These are phyloP conservation scores for Xylaria longipes DNA, from an alignment of 495 filamentous ascomycete genomes.

Conservation along the genomic window DNA sequence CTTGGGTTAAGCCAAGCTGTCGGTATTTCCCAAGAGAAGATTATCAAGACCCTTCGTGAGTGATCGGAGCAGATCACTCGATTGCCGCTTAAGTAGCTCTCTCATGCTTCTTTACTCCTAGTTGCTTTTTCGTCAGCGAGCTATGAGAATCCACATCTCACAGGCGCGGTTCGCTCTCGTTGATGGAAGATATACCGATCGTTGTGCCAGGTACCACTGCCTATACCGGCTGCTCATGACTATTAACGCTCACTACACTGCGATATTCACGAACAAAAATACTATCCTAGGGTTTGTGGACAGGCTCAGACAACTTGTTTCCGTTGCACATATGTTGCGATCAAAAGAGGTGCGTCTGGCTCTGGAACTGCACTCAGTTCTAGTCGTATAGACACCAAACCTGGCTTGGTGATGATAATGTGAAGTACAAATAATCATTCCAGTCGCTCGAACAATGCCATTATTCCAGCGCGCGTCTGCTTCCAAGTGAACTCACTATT, in stretches of 20 bases:
- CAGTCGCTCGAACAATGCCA: not conserved
- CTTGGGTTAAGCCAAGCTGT: conserved; percentile 84
- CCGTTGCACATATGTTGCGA: not conserved
- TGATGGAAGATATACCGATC: conserved; percentile 52
- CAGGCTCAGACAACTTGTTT: not conserved
- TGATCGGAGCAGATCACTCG: conserved; percentile 80
- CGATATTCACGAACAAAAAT: not conserved
- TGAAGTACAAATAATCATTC: not conserved
- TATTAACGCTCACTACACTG: not conserved
- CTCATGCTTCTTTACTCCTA: conserved; percentile 90
- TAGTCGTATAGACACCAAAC: not conserved
- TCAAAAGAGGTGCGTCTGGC: not conserved
- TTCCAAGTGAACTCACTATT: not conserved
- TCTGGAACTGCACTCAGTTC: not conserved
- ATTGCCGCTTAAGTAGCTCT: conserved; percentile 72
- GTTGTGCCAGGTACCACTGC: not conserved
- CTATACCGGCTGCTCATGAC: not conserved
- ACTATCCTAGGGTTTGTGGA: not conserved
- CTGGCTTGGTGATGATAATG: not conserved
- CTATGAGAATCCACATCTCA: conserved; percentile 96
- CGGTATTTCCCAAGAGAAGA: conserved; percentile 88
- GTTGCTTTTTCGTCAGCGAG: conserved; percentile 89
- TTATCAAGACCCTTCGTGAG: conserved; percentile 88
- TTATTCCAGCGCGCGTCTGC: not conserved
- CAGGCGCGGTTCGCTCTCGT: conserved; percentile 70